Conservation (phyloP, 1,284 basidiomycete species). For the Xerocomus minutiporus region DNA sequence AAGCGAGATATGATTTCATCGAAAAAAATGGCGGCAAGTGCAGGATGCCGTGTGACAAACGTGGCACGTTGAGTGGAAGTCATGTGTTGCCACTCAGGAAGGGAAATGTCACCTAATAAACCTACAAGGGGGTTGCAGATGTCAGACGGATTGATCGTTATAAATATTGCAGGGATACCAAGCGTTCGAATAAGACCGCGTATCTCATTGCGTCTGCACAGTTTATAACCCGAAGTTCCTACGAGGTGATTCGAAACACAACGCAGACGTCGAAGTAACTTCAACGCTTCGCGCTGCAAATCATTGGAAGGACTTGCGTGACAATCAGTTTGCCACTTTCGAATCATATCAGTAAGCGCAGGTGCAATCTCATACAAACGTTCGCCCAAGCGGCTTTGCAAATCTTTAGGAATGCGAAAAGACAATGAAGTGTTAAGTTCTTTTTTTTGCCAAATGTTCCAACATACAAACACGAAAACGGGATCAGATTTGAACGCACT, state of each 20-base stretch:
- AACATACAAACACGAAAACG: too few species aligned
- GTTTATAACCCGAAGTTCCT: not conserved
- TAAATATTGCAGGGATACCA: not conserved
- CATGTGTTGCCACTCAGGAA: not conserved
- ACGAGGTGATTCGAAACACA: not conserved
- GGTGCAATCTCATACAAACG: not conserved
- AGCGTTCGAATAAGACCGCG: not conserved
- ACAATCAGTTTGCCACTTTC: not conserved
- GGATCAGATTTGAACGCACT: too few species aligned
- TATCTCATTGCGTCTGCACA: not conserved
- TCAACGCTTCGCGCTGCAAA: not conserved
- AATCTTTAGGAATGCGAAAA: not conserved
- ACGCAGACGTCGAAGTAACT: too few species aligned
- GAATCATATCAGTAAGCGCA: not conserved
- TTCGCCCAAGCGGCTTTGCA: not conserved
- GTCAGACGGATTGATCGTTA: not conserved
- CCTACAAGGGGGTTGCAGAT: not conserved
- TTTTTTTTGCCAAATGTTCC: too few species aligned
- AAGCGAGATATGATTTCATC: not conserved
- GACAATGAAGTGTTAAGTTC: too few species aligned
- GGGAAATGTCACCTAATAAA: not conserved
- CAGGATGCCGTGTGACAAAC: not conserved
- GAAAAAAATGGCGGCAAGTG: not conserved
- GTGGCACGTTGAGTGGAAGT: not conserved
- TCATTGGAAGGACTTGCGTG: not conserved